Base-by-base conservation (phyloP, 768 basidiomycete genomes). In the Amanita jacksonii region DNA sequence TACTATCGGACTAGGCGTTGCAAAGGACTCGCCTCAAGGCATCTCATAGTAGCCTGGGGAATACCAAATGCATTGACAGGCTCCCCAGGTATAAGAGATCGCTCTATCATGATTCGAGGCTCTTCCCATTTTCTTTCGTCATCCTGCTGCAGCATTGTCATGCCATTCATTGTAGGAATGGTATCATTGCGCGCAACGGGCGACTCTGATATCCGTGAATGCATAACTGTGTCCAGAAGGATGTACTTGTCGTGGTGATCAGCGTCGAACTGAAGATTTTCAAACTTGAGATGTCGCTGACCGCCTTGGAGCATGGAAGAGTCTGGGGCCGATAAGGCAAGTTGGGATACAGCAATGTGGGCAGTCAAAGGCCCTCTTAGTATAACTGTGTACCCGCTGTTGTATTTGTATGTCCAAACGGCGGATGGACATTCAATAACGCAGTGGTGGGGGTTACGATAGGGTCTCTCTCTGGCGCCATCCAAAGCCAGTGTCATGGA, bases 1-100 rank as follows among this genome's bases (percentile, higher is more conserved):
- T 28, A 27, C n/a, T 33, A 38, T 31, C 18, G 46, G 22, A 18
- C 19, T 43, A 20, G 33, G 40, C 13, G 18, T 18, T 49, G 25
- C 16, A 40, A 27, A 10, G 25, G 38, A 57, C 71, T 45, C 45
- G 83, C 82, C 73, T 90, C 87, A 27, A 90, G 65, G 71, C 85
- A 88, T 43, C 87, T 71, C 88, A 89, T 89, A 13, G 87, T 87
- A 2, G 85, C 85, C 56, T 89, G 85, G 5, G 87, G 85, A 42
- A 90, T 86, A 4, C 87, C 87, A 62, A 89, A 90, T 16, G 83
- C 84, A 54, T 89, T 89, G 41, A 90, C 84, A 7, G 87, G 87
- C 53, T 88, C 86, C 4, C 77, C 76, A 9, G 88, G 87, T 51
- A 88, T 74, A n/a, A 68, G 67, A 24, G 75, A 82, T 27, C 65